Conservation (phyloP, 2,329 filamentous ascomycete species). For the Stylonectria norvegica region DNA sequence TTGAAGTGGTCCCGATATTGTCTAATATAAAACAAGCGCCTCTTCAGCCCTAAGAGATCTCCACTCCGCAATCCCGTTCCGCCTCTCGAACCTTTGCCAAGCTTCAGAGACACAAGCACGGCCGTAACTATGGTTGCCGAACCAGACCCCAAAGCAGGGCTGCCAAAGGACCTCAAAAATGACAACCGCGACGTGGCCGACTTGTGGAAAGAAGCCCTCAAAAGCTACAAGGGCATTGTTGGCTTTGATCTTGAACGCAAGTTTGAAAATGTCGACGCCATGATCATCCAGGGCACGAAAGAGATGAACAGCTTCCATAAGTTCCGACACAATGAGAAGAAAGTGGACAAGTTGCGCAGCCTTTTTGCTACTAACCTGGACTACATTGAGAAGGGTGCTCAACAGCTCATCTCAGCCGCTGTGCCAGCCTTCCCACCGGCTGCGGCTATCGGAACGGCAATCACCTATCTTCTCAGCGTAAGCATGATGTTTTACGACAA, state of each 20-base stretch:
- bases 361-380: slow-evolving; percentile 30
- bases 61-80: too few relatives aligned
- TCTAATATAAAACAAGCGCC: too few relatives aligned
- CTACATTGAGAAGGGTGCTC: slow-evolving; percentile 27
- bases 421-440: slow-evolving; percentile 31
- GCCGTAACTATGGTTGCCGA: slow-evolving; percentile 3
- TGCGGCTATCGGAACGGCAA: slow-evolving; percentile 32
- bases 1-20: too few relatives aligned
- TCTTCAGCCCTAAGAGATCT: too few relatives aligned
- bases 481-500: background rate
- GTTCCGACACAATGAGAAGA: slow-evolving; percentile 33
- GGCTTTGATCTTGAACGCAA: slow-evolving; percentile 31
- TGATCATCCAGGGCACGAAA: slow-evolving; percentile 25
- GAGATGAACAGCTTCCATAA: slow-evolving; percentile 33
- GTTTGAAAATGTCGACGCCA: slow-evolving; percentile 25
- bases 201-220: slow-evolving; percentile 33
- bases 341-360: slow-evolving; percentile 30
- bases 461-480: slow-evolving; percentile 32
- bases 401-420: slow-evolving; percentile 30
- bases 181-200: slow-evolving; percentile 31
- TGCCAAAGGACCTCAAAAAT: slow-evolving; percentile 18
- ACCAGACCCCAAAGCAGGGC: slow-evolving; percentile 1
- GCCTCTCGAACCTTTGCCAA: too few relatives aligned
- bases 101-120: too few relatives aligned
- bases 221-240: slow-evolving; percentile 31